phyloP scores from a whole-genome alignment of 352 stramenopile genomes.

The Pythium grandisporangium region DNA sequence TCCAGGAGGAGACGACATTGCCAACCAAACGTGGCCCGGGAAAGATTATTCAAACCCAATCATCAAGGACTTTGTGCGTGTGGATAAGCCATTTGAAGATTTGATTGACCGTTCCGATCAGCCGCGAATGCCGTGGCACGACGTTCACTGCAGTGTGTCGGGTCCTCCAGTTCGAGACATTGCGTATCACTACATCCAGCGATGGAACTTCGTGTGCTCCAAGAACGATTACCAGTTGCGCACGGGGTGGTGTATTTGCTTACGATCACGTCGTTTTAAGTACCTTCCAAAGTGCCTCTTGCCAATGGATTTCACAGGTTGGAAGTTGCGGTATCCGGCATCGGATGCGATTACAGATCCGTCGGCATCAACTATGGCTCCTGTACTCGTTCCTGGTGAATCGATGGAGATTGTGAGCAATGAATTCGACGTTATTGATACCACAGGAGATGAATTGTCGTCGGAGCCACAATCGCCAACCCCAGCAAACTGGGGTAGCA shows the following conservation, averaged over 20 bases:
- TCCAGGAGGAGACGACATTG: conserved; percentile 32
- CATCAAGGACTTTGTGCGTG: conserved; percentile 84
- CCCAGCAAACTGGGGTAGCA: conserved; percentile 2
- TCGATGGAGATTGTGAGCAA: conserved; percentile 1
- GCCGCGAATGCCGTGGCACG: conserved; percentile 86
- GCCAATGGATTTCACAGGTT: conserved; percentile 83
- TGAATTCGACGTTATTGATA: not conserved
- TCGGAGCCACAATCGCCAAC: not conserved
- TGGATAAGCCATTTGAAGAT: conserved; percentile 80
- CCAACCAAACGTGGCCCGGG: conserved; percentile 58
- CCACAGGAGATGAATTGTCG: too few relatives aligned
- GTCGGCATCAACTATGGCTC: not conserved
- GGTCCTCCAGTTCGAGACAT: conserved; percentile 78
- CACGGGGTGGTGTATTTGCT: conserved; percentile 84
- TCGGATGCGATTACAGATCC: conserved; percentile 18
- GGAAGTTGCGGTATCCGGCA: conserved; percentile 63
- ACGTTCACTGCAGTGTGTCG: conserved; percentile 81
- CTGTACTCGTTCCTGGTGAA: not conserved
- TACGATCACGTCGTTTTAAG: conserved; percentile 75
- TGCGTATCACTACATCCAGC: conserved; percentile 86
- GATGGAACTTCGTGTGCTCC: conserved; percentile 87
- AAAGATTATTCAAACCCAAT: conserved; percentile 88
- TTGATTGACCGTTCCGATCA: conserved; percentile 68
- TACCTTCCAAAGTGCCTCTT: conserved; percentile 76
- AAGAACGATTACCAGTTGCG: conserved; percentile 85